These are phyloP conservation scores for Bretschneidera sinensis DNA, from an alignment of 345 rosid species.

Conservation along the genomic window DNA sequence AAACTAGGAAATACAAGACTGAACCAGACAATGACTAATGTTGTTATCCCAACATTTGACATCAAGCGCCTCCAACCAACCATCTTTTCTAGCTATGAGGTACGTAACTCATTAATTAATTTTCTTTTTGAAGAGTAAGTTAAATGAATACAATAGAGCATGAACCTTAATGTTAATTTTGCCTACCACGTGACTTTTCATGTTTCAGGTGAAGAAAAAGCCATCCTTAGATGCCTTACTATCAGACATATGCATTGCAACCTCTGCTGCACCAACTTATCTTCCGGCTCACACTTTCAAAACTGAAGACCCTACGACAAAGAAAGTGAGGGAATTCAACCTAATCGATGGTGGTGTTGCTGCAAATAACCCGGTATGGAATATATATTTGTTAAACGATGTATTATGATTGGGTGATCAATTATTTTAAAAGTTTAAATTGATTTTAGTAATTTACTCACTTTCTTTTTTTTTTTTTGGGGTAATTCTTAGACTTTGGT, in stretches of 20 bases:
- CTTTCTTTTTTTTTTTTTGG: no score
- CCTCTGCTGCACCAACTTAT: conserved; percentile 57
- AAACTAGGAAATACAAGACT: conserved; percentile 25
- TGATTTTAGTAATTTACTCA: no score
- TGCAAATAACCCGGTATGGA: conserved; percentile 38
- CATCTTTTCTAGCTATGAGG: conserved; percentile 42
- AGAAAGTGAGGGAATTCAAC: conserved; percentile 27
- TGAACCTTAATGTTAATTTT: no score
- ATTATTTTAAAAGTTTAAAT: no score
- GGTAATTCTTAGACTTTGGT: conserved; percentile 29
- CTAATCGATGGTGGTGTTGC: conserved; percentile 54
- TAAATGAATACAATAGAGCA: no score
- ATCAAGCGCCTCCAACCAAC: conserved; percentile 38
- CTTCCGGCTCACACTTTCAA: conserved; percentile 42
- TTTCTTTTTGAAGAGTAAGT: no score
- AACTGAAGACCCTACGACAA: conserved; percentile 19
- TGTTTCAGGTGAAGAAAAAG: conserved; percentile 24
- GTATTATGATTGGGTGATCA: background rate
- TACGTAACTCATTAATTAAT: no score
- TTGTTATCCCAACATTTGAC: conserved; percentile 48
- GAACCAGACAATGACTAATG: conserved; percentile 39
- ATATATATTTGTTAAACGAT: background rate
- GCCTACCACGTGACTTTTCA: background rate
- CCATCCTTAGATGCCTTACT: conserved; percentile 33
- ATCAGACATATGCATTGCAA: conserved; percentile 46